Evolutionary conservation across 768 basidiomycete species (phyloP).

Genomic region (Naganishia antarctica): DNA sequence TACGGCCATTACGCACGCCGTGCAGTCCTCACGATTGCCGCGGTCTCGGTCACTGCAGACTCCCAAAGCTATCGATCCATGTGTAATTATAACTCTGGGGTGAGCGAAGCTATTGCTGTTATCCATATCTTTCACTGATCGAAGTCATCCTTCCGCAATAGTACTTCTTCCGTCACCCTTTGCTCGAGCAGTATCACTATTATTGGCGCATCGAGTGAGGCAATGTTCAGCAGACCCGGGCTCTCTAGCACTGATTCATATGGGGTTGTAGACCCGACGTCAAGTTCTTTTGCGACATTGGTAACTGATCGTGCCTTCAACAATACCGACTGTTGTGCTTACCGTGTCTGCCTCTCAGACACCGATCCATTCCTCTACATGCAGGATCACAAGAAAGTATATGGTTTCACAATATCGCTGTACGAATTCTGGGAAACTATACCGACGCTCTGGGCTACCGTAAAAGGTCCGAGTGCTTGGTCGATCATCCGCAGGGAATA

Average conservation of each 20-base stretch:
- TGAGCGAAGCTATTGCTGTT: neutral
- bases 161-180: constrained; percentile 75
- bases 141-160: constrained; percentile 69
- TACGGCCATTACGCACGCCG: no score
- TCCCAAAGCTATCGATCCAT: constrained; percentile 96
- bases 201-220: constrained; percentile 87
- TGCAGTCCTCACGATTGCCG: no score
- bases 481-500: neutral
- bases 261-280: constrained; percentile 61
- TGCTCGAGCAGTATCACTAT: constrained; percentile 70
- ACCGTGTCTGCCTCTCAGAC: constrained; percentile 24
- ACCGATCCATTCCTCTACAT: constrained; percentile 75
- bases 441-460: constrained; percentile 68
- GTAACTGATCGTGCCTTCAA: constrained; percentile 30
- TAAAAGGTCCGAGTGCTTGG: constrained; percentile 61
- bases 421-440: constrained; percentile 76
- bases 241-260: neutral
- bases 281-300: constrained; percentile 69
- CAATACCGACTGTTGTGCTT: no score
- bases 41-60: no score
- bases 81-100: constrained; percentile 84
- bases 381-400: constrained; percentile 73
- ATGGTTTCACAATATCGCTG: constrained; percentile 78
- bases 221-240: neutral
- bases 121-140: no score